phyloP scores from a whole-genome alignment of 2,329 filamentous ascomycete genomes.

The Catunica adiposa region DNA sequence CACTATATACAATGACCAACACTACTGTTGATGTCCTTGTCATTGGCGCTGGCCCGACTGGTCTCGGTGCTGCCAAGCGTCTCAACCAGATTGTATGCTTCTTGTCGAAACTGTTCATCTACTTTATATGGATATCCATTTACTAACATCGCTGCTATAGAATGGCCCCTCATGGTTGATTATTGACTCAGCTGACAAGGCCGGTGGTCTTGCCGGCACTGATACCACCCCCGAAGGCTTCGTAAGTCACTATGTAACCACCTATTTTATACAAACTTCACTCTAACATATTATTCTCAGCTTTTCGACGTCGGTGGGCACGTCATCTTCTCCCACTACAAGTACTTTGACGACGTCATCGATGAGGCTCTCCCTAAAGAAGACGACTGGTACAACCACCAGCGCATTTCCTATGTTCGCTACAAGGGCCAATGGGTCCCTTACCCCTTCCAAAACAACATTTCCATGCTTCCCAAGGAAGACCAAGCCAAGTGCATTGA shows the following conservation, averaged over 20 bases:
- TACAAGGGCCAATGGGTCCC: slow-evolving; percentile 95
- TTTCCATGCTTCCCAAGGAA: slow-evolving; percentile 93
- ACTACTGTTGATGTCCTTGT: slow-evolving; percentile 55
- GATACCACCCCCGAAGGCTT: slow-evolving; percentile 93
- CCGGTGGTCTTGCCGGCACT: slow-evolving; percentile 89
- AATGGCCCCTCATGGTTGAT: slow-evolving; percentile 91
- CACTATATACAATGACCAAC: neutral
- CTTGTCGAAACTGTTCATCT: slow-evolving; percentile 15
- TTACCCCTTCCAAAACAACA: slow-evolving; percentile 99
- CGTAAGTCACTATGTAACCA: slow-evolving; percentile 42
- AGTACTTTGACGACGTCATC: slow-evolving; percentile 99
- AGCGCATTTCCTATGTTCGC: slow-evolving; percentile 97
- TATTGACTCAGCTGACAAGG: slow-evolving; percentile 77
- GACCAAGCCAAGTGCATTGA: slow-evolving; percentile 92
- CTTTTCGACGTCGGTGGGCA: slow-evolving; percentile 97
- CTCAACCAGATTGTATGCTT: slow-evolving; percentile 78
- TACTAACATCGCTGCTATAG: slow-evolving; percentile 30
- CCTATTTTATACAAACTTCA: neutral
- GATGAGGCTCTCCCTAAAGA: slow-evolving; percentile 89
- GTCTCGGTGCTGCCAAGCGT: slow-evolving; percentile 93
- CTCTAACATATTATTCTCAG: slow-evolving; percentile 28
- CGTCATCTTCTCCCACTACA: slow-evolving; percentile 99
- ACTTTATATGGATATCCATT: slow-evolving; percentile 6
- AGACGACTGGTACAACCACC: slow-evolving; percentile 92
- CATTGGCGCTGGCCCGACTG: slow-evolving; percentile 94